Base-by-base conservation (phyloP, 2,329 filamentous ascomycete species). In the Pseudopithomyces maydicus region DNA sequence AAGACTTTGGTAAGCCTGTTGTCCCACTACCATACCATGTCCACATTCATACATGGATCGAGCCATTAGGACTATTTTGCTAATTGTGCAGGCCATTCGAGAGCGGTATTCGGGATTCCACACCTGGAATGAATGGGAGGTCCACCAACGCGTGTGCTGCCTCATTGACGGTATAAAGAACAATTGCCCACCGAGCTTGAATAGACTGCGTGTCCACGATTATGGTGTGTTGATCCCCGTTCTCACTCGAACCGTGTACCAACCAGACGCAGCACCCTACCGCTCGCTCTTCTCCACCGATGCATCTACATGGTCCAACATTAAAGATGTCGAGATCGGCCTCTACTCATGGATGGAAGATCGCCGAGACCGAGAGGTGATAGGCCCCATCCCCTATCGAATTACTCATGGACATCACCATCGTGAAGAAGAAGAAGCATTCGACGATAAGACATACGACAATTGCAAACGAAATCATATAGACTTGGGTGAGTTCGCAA, bases 121-220 rank as follows among this genome's bases (percentile, higher is more conserved):
- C 52, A 70, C 69, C 1, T 75, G 72, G 73, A 74, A 74, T 46
- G 73, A 75, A 33, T 74, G 70, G 70, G 71, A 74, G 44, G 72
- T 74, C 2, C 73, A 75, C 46, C 71, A 74, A 56, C 71, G 72
- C 6, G 71, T 75, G 1, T 75, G 73, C 59, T 72, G 66, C 51
- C 66, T 75, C 3, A 65, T 74, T 19, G 72, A 74, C 53, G 71
- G 70, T 12, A 64, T 75, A 14, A 61, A 66, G 32, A 65, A 63
- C 17, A 53, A 75, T 54, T 72, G 70, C 49, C 68, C 73, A 11
- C 51, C 67, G 3, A 73, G 54, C 42, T 57, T 75, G 63, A 70
- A 64, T 3, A 74, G 67, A 53, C 63, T 75, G 12, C 67, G 67
- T 39, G 65, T 75, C 5, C 68, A 74, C 56, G 72, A 75, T 56